Evolutionary conservation across 1,284 basidiomycete species (phyloP).

Genomic region (Acaromyces ingoldii): DNA sequence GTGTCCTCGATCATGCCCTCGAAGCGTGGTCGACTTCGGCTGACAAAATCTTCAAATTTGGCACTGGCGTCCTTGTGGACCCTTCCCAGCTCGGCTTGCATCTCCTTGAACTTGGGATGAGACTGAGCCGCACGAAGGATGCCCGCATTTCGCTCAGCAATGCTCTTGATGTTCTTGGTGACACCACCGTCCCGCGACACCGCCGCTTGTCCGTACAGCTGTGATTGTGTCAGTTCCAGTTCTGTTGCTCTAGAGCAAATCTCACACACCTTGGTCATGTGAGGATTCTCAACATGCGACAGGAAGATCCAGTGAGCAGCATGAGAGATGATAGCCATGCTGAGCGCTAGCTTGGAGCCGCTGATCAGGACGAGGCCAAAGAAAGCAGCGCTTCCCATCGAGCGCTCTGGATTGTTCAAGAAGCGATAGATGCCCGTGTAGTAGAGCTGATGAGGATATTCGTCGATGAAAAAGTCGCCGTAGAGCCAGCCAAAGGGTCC

Average conservation of each 20-base stretch:
- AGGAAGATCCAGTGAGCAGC: conserved; percentile 56
- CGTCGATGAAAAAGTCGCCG: conserved; percentile 86
- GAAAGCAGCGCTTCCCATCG: conserved; percentile 87
- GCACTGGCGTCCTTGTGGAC: conserved; percentile 87
- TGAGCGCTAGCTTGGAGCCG: conserved; percentile 76
- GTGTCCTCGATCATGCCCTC: conserved; percentile 71
- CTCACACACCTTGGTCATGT: conserved; percentile 90
- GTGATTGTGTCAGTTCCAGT: too few species aligned
- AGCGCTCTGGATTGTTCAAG: conserved; percentile 86
- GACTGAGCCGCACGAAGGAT: conserved; percentile 29
- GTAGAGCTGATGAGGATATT: conserved; percentile 78
- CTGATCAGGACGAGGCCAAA: conserved; percentile 87
- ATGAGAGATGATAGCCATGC: conserved; percentile 77
- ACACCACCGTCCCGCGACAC: conserved; percentile 91
- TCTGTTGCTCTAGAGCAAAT: too few species aligned
- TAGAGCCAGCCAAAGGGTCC: conserved; percentile 57
- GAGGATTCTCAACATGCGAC: conserved; percentile 61
- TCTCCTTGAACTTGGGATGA: conserved; percentile 66
- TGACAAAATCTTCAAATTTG: conserved; percentile 84
- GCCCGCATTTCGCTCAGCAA: conserved; percentile 70
- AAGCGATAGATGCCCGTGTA: conserved; percentile 92
- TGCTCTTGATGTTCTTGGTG: conserved; percentile 89
- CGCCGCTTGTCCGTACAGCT: conserved; percentile 75
- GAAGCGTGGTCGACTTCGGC: conserved; percentile 55
- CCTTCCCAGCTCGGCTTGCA: conserved; percentile 87